Base-by-base conservation (phyloP, 2,329 filamentous ascomycete species). In the Dactylonectria macrodidyma region DNA sequence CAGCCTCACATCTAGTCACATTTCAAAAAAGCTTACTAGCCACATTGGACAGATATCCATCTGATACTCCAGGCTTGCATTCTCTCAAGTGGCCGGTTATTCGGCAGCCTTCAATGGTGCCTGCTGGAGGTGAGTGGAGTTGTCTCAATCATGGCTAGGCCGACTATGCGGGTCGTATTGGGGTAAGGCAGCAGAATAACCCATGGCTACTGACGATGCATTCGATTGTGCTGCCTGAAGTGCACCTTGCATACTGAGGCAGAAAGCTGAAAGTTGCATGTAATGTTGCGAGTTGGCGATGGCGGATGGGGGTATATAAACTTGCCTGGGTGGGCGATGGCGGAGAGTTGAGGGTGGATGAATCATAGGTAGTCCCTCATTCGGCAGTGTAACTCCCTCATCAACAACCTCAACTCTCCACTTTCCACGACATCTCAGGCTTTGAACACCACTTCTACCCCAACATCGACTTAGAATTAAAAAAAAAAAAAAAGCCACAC, bases 211-310 rank as follows among this genome's bases (percentile, higher is more conserved):
- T 12, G 12, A 30, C 7, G 11, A 33, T 51, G 56, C 50, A 46
- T 24, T 57, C 51, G 60, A 57, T 61, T 65, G 14, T 50, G 63
- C 16, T 65, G 63, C 63, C 63, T 65, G 33, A 26, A 36, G 19
- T 33, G 24, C 2, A 8, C 19, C 14, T 33, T 7, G 26, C n/a
- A n/a, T 14, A 44, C 38, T n/a, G 38, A 44, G 36, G 14, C 10
- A 12, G 24, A 5, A 5, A 16, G 11, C 47, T 22, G 26, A 30
- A 7, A 30, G 5, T 19, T 19, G 30, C 4, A 30, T 30, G 26
- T 30, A 30, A 4, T 30, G 7, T 30, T 5, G 16, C 2, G 12
- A 51, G 12, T n/a, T 52, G 30, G 10, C n/a, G 10, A 14, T 33
- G 3, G 7, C 9, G n/a, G 16, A 33, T 26, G 48, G 3, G 12